These are phyloP conservation scores for Fibroporia radiculosa DNA, from an alignment of 768 basidiomycete genomes.

Conservation along the genomic window DNA sequence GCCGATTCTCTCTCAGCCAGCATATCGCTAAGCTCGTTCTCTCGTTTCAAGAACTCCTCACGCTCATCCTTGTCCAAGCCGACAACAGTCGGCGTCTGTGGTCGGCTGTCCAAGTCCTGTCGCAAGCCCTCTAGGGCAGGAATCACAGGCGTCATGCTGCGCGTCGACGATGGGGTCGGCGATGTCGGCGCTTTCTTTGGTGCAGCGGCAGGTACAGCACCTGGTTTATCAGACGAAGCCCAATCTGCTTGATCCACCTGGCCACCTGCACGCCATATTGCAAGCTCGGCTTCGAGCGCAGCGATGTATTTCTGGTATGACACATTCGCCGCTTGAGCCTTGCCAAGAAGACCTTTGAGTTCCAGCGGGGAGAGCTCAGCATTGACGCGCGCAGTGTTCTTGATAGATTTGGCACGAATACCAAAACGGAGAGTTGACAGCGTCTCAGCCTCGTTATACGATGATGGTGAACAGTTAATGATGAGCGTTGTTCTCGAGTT, in stretches of 20 bases:
- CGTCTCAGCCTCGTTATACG: conserved; percentile 96
- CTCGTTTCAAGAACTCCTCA: conserved; percentile 91
- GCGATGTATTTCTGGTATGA: conserved; percentile 82
- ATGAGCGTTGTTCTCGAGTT: conserved; percentile 96
- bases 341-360: conserved; percentile 85
- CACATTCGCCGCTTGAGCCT: conserved; percentile 81
- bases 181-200: conserved; percentile 45
- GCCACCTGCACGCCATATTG: conserved; percentile 84
- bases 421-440: conserved; percentile 96
- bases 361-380: conserved; percentile 95
- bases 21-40: conserved; percentile 93
- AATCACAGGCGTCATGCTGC: conserved; percentile 70
- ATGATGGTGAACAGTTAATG: conserved; percentile 97
- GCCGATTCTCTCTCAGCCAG: conserved; percentile 88
- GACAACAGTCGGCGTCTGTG: conserved; percentile 86
- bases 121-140: conserved; percentile 66
- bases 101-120: conserved; percentile 71
- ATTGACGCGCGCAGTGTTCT: conserved; percentile 98
- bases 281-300: conserved; percentile 84
- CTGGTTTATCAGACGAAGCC: conserved; percentile 61
- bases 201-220: conserved; percentile 30
- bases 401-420: conserved; percentile 99
- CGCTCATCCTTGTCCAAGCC: conserved; percentile 93
- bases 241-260: conserved; percentile 79
- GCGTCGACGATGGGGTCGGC: conserved; percentile 55